phyloP scores from a whole-genome alignment of 306 rosid species.

The Arachis hypogaea region DNA sequence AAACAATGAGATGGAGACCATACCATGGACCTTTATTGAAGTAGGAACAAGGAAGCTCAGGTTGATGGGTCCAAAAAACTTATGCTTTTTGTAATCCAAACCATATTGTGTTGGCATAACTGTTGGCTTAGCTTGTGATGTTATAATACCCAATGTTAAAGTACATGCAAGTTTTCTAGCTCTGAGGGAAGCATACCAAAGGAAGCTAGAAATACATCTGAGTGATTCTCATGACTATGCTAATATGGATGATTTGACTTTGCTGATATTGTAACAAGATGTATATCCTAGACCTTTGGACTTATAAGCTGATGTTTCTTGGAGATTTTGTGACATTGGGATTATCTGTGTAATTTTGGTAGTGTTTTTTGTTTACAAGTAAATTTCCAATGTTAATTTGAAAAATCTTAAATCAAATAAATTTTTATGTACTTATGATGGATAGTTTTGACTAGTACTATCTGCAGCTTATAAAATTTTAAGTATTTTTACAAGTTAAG shows the following conservation, averaged over 20 bases:
- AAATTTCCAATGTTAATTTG: background rate
- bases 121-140: constrained; percentile 4
- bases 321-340: constrained; percentile 5
- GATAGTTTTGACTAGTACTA: background rate
- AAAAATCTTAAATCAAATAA: background rate
- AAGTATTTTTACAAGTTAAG: background rate
- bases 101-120: constrained; percentile 21
- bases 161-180: background rate
- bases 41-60: background rate
- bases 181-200: constrained; percentile 3
- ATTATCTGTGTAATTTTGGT: constrained; percentile 12
- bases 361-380: background rate
- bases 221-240: background rate
- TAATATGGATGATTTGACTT: constrained; percentile 16
- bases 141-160: constrained; percentile 3
- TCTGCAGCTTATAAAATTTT: background rate
- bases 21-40: constrained; percentile 1
- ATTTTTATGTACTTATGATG: constrained; percentile 8
- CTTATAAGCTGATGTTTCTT: too few relatives aligned
- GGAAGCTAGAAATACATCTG: constrained; percentile 6
- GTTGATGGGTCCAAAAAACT: constrained; percentile 19
- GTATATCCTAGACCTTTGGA: background rate
- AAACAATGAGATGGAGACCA: constrained; percentile 7
- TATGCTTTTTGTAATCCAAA: constrained; percentile 1
- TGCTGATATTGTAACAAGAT: constrained; percentile 10